Conservation (phyloP, 345 rosid genomes). For the Dipteronia sinensis region DNA sequence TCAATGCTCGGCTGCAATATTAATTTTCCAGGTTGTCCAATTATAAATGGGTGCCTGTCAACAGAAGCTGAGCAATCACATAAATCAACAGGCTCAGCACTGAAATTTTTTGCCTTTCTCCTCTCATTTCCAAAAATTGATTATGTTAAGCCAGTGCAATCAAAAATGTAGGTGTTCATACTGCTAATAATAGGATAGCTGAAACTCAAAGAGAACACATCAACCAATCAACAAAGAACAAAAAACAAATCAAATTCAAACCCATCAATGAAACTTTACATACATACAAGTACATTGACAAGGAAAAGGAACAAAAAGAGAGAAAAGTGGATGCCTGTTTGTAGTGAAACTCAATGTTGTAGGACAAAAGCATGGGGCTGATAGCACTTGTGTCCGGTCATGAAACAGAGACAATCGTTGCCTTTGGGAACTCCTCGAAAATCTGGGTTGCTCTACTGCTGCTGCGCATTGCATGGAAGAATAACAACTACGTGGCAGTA, state of each 20-base stretch:
- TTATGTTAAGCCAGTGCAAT: background rate
- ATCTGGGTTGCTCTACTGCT: slow-evolving; percentile 35
- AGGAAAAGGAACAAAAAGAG: background rate
- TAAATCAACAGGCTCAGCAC: background rate
- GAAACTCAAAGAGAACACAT: background rate
- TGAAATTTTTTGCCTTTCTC: background rate
- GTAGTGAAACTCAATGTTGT: slow-evolving; percentile 69
- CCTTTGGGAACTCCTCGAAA: slow-evolving; percentile 72
- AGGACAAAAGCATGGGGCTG: too few relatives aligned
- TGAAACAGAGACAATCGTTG: slow-evolving; percentile 68
- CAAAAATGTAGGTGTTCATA: background rate
- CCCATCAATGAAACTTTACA: background rate
- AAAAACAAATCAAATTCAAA: too few relatives aligned
- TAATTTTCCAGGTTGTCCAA: slow-evolving; percentile 14
- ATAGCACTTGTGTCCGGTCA: slow-evolving; percentile 75
- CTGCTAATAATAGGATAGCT: too few relatives aligned
- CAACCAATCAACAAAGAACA: background rate
- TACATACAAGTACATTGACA: background rate
- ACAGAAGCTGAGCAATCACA: background rate
- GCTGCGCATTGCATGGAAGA: slow-evolving; percentile 31
- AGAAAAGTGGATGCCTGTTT: slow-evolving; percentile 51
- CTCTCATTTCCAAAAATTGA: background rate
- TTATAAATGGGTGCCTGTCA: background rate
- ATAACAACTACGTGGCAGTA: slow-evolving; percentile 3
- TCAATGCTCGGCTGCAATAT: slow-evolving; percentile 75